These are phyloP conservation scores for Taiozyma sp. DNA, from an alignment of 1,139 yeast species.

Conservation along the genomic window DNA sequence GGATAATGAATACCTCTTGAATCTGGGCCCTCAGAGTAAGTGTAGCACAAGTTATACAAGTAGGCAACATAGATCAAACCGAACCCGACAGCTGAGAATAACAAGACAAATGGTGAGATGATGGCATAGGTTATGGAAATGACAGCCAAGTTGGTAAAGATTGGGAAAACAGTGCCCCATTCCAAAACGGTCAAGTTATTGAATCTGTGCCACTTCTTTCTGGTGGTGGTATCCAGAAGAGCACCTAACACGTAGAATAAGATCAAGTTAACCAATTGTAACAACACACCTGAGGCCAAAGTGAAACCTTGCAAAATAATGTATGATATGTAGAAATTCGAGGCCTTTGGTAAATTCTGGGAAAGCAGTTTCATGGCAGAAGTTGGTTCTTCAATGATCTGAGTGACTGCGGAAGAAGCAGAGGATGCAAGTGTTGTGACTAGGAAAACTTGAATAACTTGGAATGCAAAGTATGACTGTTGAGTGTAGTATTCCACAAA, in stretches of 20 bases:
- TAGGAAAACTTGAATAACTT: conserved; percentile 75
- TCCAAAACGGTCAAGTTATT: conserved; percentile 55
- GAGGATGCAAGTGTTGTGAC: conserved; percentile 81
- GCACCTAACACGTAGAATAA: conserved; percentile 66
- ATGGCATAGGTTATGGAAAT: conserved; percentile 76
- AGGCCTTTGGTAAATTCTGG: conserved; percentile 59
- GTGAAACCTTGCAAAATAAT: conserved; percentile 79
- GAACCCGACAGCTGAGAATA: conserved; percentile 69
- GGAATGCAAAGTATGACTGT: conserved; percentile 66
- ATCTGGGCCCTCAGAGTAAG: conserved; percentile 60
- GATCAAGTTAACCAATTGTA: conserved; percentile 72
- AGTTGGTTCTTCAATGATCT: conserved; percentile 48
- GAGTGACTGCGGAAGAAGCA: conserved; percentile 62
- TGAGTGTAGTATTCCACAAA: conserved; percentile 71
- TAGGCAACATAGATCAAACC: conserved; percentile 72
- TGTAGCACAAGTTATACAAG: conserved; percentile 75
- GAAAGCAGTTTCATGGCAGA: conserved; percentile 55
- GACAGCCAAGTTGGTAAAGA: conserved; percentile 77
- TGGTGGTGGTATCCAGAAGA: conserved; percentile 72
- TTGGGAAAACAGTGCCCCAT: conserved; percentile 91
- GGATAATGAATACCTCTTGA: conserved; percentile 85
- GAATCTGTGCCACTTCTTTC: conserved; percentile 81
- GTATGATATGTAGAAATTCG: conserved; percentile 75
- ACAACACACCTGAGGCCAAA: conserved; percentile 71
- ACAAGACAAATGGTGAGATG: conserved; percentile 73